These are phyloP conservation scores for Fraxinus anomala DNA, from an alignment of 257 asterid species.

Conservation along the genomic window DNA sequence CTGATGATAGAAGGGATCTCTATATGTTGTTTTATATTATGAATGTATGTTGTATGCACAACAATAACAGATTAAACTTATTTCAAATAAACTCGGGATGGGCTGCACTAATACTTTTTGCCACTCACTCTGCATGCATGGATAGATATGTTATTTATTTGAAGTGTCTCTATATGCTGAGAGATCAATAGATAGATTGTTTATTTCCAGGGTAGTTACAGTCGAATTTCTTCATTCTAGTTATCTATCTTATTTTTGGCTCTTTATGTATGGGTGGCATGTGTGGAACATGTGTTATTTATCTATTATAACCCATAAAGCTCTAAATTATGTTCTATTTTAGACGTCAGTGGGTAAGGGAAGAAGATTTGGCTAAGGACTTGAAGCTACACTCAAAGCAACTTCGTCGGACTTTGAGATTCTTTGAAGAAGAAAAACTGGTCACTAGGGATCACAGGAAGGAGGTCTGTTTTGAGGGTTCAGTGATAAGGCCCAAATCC, in stretches of 20 bases:
- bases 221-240: background rate
- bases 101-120: background rate
- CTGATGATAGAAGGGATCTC: background rate
- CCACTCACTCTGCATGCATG: background rate
- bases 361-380: constrained; percentile 97
- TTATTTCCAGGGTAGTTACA: background rate
- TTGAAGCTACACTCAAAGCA: constrained; percentile 96
- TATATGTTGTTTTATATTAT: background rate
- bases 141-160: background rate
- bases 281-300: background rate
- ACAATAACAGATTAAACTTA: background rate
- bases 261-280: background rate
- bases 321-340: constrained; percentile 29
- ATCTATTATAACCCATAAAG: background rate
- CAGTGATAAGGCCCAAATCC: constrained; percentile 30
- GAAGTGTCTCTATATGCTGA: background rate
- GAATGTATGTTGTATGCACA: background rate
- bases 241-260: background rate
- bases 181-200: background rate
- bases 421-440: constrained; percentile 93
- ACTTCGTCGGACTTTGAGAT: constrained; percentile 85
- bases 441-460: constrained; percentile 93
- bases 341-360: constrained; percentile 95
- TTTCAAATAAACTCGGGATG: background rate
- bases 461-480: constrained; percentile 63